Evolutionary conservation across 2,329 filamentous ascomycete species (phyloP).

Genomic region (Nectriaceae sp.): DNA sequence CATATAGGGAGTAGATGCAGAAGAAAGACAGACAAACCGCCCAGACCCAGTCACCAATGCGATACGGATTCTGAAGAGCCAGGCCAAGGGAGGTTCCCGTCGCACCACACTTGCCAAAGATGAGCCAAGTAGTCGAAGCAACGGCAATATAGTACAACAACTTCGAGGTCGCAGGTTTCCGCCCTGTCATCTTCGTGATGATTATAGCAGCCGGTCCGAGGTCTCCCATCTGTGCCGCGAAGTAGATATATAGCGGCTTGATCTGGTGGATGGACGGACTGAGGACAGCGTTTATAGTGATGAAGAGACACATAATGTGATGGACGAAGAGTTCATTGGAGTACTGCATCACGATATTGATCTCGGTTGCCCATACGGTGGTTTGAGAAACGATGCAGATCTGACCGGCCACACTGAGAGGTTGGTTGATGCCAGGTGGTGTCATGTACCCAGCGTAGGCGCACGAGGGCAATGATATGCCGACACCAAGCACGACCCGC

Average conservation of each 20-base stretch:
- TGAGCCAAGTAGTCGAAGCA: conserved; percentile 13
- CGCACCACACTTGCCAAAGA: conserved; percentile 14
- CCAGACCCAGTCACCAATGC: conserved; percentile 23
- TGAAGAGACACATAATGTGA: conserved; percentile 25
- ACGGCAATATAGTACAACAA: conserved; percentile 16
- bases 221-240: conserved; percentile 28
- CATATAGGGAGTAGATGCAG: conserved; percentile 19
- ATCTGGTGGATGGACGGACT: conserved; percentile 26
- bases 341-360: conserved; percentile 13
- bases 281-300: conserved; percentile 21
- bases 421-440: conserved; percentile 20
- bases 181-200: conserved; percentile 21
- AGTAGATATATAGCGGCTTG: conserved; percentile 27
- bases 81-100: conserved; percentile 20
- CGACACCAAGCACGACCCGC: conserved; percentile 30
- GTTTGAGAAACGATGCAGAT: conserved; percentile 28
- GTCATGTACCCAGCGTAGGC: conserved; percentile 19
- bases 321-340: conserved; percentile 25
- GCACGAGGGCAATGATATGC: conserved; percentile 21
- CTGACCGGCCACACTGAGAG: conserved; percentile 19
- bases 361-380: conserved; percentile 24
- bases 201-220: conserved; percentile 18
- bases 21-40: conserved; percentile 21
- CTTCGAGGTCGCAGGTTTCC: conserved; percentile 13
- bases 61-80: conserved; percentile 21